These are phyloP conservation scores for Citrus mangshanensis DNA, from an alignment of 345 rosid species.

Conservation along the genomic window DNA sequence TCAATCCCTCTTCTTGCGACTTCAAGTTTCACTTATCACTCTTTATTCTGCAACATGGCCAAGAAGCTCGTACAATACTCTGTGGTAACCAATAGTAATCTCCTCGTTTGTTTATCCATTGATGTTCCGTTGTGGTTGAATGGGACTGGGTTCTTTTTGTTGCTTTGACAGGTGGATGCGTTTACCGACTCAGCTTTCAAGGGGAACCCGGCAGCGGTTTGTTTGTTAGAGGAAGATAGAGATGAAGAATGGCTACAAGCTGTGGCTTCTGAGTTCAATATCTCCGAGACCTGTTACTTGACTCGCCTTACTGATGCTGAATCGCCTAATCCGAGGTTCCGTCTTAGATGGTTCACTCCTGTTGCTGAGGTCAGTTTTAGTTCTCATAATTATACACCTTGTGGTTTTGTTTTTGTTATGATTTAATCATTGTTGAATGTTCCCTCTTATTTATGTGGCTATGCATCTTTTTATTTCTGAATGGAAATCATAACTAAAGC, in stretches of 20 bases:
- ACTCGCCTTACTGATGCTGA: conserved; percentile 19
- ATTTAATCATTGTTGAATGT: no score
- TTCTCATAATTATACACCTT: not conserved
- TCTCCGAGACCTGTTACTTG: conserved; percentile 50
- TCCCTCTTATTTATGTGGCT: no score
- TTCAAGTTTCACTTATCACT: not conserved
- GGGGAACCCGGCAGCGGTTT: conserved; percentile 87
- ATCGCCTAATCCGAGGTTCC: conserved; percentile 36
- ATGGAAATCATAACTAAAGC: not conserved
- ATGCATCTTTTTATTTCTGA: not conserved
- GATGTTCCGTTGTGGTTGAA: not conserved
- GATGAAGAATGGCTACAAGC: conserved; percentile 70
- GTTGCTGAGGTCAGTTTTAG: conserved; percentile 33
- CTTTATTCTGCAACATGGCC: conserved; percentile 18
- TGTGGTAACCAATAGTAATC: conserved; percentile 20
- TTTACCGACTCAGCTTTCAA: conserved; percentile 68
- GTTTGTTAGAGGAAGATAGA: conserved; percentile 59
- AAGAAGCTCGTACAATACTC: conserved; percentile 41
- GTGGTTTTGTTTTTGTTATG: not conserved
- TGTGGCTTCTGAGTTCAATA: conserved; percentile 55
- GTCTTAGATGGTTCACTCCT: conserved; percentile 72
- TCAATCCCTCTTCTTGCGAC: not conserved
- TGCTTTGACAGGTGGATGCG: conserved; percentile 54
- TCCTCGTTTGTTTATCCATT: not conserved
- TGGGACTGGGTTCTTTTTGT: not conserved